Evolutionary conservation across 2,329 filamentous ascomycete genomes (phyloP), one percentile per base, ranked within the genome.

Genomic region (Hypomyces perniciosus): DNA sequence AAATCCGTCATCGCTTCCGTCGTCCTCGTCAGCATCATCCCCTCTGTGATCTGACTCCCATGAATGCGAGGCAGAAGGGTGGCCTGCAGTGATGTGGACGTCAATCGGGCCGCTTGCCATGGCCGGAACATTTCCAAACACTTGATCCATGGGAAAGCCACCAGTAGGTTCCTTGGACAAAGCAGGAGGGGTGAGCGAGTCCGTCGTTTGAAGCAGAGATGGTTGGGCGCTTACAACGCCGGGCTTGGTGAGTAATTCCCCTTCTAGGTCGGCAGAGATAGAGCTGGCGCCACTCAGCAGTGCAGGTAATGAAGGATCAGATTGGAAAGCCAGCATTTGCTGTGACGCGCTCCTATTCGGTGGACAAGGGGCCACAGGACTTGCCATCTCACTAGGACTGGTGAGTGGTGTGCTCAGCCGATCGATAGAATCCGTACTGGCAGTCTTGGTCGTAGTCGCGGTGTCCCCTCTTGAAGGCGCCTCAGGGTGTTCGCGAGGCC

Each of bases 281-380:
- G 82, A 85, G 59, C 81, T 84, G 7, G 81, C 79, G 8, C 81
- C 79, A 51, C 81, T 85, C 8, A 85, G 70, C 6, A 85, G 68
- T 6, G 81, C 81, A 8, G 82, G 82, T 3, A 85, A 66, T 5
- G 82, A 85, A 0, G 81, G 81, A 47, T 85, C 81, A 3, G 81
- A 85, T 50, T 79, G 79, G 62, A 83, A 84, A 3, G 70, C 71
- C 12, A 77, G 59, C 58, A 77, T 76, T 7, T 73, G 69, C 5
- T 76, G 75, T 4, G 73, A 70, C 1, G 69, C 62, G n/a, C 67
- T 69, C 53, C 72, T 72, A 26, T 66, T 66, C 4, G 68, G 64
- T 6, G 63, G 63, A 40, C 69, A 69, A 2, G 69, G 66, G 20
- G 70, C 73, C 5, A 75, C 65, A 4, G 78, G 77, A 54, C 77